Base-by-base conservation (phyloP, 208 protist species). In the Angomonas desouzai region DNA sequence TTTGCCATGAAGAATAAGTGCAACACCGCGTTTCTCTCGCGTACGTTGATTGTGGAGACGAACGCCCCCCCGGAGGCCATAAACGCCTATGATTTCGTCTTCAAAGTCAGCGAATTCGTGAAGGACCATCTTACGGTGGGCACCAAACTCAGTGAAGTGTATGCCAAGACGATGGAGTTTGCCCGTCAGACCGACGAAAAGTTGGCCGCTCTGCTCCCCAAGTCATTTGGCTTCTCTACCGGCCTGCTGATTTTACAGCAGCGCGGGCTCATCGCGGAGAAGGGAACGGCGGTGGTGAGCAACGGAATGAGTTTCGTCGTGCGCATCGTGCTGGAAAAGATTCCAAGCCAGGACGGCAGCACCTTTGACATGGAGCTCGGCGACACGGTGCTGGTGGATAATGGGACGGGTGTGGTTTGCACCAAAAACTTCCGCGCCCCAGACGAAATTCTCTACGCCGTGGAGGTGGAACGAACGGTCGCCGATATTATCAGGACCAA, bases 231-330 rank as follows among this genome's bases (percentile, higher is more conserved):
- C 10, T 93, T 93, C 47, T 85, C 82, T 1, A 95, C 89, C 1
- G 89, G 89, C 3, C 67, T 95, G 28, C 76, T 95, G 9, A 85
- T 95, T 32, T 68, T 95, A 29, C 84, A 95, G 60, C 66, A 74
- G 40, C 86, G 86, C 11, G 89, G 85, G 22, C 83, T 67, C n/a
- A 93, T 95, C 32, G 85, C 86, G 1, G 78, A 83, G 57, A 93
- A 91, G 48, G 90, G 85, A 10, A 84, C 74, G 6, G 80, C 74
- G 10, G 57, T 68, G 1, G 77, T 96, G 20, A 56, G 62, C 36
- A 70, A 90, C 38, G 81, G 80, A 16, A 96, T 96, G 90, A 74
- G 76, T 34, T 96, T 96, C 76, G 85, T 93, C 28, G 81, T 87
- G 29, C 90, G 90, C 23, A 65, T 93, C 13, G 70, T 77, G 20